Base-by-base conservation (phyloP, 441 rosid species). In the Erysimum cheiri region DNA sequence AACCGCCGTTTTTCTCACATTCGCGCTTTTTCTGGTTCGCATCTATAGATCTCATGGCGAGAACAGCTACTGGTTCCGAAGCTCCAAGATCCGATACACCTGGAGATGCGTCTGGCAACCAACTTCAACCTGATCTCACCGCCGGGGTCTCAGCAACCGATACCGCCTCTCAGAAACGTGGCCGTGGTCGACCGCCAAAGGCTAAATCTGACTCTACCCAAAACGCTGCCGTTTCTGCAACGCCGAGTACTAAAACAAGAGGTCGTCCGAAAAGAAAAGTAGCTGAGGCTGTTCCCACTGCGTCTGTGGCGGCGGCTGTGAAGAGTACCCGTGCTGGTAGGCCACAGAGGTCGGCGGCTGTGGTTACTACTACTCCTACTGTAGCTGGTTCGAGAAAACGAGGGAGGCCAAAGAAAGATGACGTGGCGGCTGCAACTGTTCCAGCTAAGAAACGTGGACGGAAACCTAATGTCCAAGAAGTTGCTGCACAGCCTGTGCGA, bases 111-210 rank as follows among this genome's bases (percentile, higher is more conserved):
- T 19, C 71, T 60, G 62, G 62, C 14, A 31, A 9, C 22, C 39
- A 77, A 1, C 49, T 15, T 43, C 53, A 43, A 3, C 19, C 75
- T 13, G 70, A 19, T 29, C 10, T 3, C 50, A 4, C 79, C 56
- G 57, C 75, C 56, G 57, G 10, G 52, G 70, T 0, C 35, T 6
- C 69, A 52, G 22, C 75, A 15, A 36, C 72, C 13, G 41, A 60
- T 8, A n/a, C 80, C 32, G n/a, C 48, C 65, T 81, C 79, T 56
- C 60, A 64, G 41, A 86, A 84, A 72, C 77, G 96, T 4, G 85
- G 90, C 68, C 96, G 93, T 0, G 93, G 93, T 9, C 80, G 93
- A 64, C 93, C 93, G 0, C 77, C 90, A 1, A 90, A 86, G 81
- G 19, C 84, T 60, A 86, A 85, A 70, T 43, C 79, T 11, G 67